Evolutionary conservation across 306 rosid species (phyloP).

Genomic region (Spatholobus suberectus): DNA sequence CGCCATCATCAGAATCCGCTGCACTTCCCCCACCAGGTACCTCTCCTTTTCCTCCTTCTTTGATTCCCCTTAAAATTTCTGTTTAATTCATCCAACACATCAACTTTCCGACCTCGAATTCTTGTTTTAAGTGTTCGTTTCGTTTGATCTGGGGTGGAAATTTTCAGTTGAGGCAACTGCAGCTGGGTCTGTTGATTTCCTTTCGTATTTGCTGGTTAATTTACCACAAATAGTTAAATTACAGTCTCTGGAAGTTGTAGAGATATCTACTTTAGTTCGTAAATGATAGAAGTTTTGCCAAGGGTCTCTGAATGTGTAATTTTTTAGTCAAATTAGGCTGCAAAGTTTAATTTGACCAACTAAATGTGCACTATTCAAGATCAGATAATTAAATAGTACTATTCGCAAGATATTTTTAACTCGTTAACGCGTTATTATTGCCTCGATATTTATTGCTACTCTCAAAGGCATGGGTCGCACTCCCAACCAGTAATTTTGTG

Average conservation of each 20-base stretch:
- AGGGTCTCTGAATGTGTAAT: neutral
- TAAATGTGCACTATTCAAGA: neutral
- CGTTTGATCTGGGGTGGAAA: neutral
- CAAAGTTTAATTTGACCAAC: neutral
- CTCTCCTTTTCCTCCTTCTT: neutral
- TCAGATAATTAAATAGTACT: neutral
- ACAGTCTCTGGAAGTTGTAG: neutral
- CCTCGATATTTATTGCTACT: neutral
- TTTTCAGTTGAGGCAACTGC: neutral
- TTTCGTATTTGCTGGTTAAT: neutral
- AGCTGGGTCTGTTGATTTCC: neutral
- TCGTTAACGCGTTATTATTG: neutral
- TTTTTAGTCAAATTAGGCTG: neutral
- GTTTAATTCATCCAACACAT: neutral
- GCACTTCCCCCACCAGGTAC: slow-evolving; percentile 97
- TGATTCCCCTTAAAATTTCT: neutral
- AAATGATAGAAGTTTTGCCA: neutral
- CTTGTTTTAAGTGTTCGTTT: neutral
- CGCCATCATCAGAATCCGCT: slow-evolving; percentile 96
- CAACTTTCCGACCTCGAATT: neutral
- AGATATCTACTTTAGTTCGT: neutral
- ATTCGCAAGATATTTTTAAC: neutral
- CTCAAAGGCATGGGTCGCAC: neutral
- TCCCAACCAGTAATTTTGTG: neutral
- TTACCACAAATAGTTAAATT: neutral